A percentile compares a stretch with the other conserved stretches of the same genome.
Evolutionary conservation across 768 basidiomycete species (phyloP).

Genomic region (Boletus pseudo-olivaceus): DNA sequence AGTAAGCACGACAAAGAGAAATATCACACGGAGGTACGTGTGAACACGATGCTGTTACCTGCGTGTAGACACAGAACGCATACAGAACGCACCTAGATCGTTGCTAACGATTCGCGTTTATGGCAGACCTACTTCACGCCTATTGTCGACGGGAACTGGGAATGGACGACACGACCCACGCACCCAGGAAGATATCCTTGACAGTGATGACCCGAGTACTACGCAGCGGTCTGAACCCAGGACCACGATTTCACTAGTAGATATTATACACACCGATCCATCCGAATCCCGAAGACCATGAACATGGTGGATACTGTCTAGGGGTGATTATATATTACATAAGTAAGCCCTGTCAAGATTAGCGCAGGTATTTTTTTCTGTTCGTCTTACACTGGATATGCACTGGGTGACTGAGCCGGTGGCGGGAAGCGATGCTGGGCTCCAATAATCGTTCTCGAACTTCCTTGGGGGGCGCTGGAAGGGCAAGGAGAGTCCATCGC

Average conservation of each 20-base stretch:
- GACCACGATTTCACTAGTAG: too few species aligned
- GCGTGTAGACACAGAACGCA: constrained; percentile 11
- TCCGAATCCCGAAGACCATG: background rate
- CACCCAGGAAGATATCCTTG: constrained; percentile 20
- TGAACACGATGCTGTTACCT: background rate
- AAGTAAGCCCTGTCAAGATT: too few species aligned
- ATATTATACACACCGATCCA: background rate
- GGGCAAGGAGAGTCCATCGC: too few species aligned
- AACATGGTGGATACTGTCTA: background rate
- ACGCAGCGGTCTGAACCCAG: background rate
- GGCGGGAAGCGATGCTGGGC: background rate
- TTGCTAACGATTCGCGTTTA: background rate
- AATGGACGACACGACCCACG: background rate
- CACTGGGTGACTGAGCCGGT: too few species aligned
- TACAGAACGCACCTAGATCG: constrained; percentile 12
- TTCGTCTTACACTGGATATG: background rate
- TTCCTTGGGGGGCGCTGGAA: too few species aligned
- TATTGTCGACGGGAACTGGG: background rate
- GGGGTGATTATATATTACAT: background rate
- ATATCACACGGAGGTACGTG: background rate
- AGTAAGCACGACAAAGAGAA: constrained; percentile 2
- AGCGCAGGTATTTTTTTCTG: background rate
- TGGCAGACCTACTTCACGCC: constrained; percentile 14
- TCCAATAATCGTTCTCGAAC: background rate
- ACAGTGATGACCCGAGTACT: constrained; percentile 1